Evolutionary conservation across 805 yeast genomes (phyloP).

Genomic region (Metschnikowia matae): DNA sequence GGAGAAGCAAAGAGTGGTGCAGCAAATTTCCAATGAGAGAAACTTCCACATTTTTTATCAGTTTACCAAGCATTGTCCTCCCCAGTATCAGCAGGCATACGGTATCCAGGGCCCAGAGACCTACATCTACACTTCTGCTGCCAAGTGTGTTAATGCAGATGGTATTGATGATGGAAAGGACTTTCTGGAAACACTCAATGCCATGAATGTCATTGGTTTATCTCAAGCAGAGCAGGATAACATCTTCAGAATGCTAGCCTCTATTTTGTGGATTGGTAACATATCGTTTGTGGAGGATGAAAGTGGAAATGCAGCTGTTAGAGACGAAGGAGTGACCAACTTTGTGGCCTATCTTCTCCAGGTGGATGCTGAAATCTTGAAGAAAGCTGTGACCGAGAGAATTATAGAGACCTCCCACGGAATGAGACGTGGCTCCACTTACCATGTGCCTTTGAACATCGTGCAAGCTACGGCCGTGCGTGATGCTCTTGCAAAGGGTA

Average conservation of each 20-base stretch:
- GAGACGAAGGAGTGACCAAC: conserved; percentile 87
- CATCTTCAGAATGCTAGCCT: conserved; percentile 79
- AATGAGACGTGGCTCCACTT: conserved; percentile 83
- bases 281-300: conserved; percentile 80
- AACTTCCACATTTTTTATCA: conserved; percentile 97
- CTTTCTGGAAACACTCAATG: conserved; percentile 72
- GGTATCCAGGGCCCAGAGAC: conserved; percentile 96
- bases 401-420: conserved; percentile 90
- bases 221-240: conserved; percentile 81
- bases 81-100: conserved; percentile 71
- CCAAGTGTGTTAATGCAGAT: conserved; percentile 80
- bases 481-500: conserved; percentile 92
- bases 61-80: conserved; percentile 86
- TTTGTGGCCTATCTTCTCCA: conserved; percentile 90
- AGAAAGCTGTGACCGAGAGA: conserved; percentile 69
- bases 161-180: conserved; percentile 83
- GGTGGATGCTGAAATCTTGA: conserved; percentile 64
- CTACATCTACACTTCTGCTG: conserved; percentile 80
- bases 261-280: conserved; percentile 93
- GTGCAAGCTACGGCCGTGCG: conserved; percentile 94
- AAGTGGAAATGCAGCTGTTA: conserved; percentile 76
- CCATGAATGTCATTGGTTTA: conserved; percentile 87
- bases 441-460: conserved; percentile 87
- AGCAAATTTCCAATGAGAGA: conserved; percentile 87
- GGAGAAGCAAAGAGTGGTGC: conserved; percentile 96